phyloP scores from a whole-genome alignment of 2,329 filamentous ascomycete genomes.

The Aspergillus intermedius region DNA sequence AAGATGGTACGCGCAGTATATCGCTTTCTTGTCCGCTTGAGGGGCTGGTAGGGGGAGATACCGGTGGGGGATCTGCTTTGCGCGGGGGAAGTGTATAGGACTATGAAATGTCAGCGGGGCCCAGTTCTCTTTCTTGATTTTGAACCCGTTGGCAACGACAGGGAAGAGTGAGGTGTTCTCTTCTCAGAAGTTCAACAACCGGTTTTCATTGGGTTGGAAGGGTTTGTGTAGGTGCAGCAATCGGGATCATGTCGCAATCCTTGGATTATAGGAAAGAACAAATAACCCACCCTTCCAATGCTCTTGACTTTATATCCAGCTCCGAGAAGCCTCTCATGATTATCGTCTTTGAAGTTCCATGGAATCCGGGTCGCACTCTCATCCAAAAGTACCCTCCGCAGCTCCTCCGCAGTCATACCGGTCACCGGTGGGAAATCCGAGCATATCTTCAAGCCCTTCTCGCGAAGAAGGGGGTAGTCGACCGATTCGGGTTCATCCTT shows the following conservation, averaged over 20 bases:
- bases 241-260: neutral
- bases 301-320: constrained; percentile 62
- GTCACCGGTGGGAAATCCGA: constrained; percentile 66
- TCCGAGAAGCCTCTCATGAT: constrained; percentile 42
- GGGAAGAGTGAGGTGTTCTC: too few species aligned
- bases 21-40: constrained; percentile 39
- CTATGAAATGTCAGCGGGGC: constrained; percentile 19
- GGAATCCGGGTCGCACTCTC: constrained; percentile 59
- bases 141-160: too few species aligned
- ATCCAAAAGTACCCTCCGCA: constrained; percentile 61
- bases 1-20: constrained; percentile 40
- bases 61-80: constrained; percentile 56
- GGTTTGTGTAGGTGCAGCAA: neutral
- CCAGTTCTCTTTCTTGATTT: neutral
- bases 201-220: neutral
- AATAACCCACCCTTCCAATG: constrained; percentile 69
- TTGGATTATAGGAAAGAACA: neutral
- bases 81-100: constrained; percentile 54
- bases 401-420: constrained; percentile 56
- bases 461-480: constrained; percentile 46
- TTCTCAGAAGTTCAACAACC: neutral
- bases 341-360: constrained; percentile 57
- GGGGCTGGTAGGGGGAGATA: constrained; percentile 45
- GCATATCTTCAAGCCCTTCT: constrained; percentile 57
- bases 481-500: constrained; percentile 25